Evolutionary conservation across 345 rosid genomes (phyloP).

Genomic region (Orychophragmus violaceus): DNA sequence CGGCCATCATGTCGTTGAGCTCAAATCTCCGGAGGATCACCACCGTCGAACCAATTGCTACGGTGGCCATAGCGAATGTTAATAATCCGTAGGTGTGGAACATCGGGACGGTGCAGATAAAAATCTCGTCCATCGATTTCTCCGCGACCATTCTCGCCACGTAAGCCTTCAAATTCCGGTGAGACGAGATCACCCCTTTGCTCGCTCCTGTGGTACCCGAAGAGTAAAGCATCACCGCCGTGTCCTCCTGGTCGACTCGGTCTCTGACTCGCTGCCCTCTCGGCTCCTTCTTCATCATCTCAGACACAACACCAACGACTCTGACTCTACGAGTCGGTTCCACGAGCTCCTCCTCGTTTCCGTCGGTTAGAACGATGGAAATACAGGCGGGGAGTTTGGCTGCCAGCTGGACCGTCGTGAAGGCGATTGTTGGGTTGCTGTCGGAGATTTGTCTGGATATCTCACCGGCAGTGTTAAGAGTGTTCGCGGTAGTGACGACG

Average conservation of each 20-base stretch:
- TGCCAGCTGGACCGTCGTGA: conserved; percentile 44
- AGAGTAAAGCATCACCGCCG: conserved; percentile 73
- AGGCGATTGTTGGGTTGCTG: conserved; percentile 56
- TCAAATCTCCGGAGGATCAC: conserved; percentile 62
- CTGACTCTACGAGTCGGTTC: conserved; percentile 1
- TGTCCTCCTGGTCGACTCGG: conserved; percentile 58
- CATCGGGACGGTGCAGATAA: conserved; percentile 81
- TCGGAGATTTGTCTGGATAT: conserved; percentile 62
- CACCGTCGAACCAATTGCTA: conserved; percentile 54
- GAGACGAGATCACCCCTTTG: conserved; percentile 79
- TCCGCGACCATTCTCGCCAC: conserved; percentile 45
- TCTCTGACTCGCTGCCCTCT: conserved; percentile 39
- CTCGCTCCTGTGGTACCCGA: conserved; percentile 84
- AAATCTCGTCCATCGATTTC: conserved; percentile 38
- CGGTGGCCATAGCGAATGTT: conserved; percentile 51
- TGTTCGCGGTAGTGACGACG: conserved; percentile 72
- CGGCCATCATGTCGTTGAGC: conserved; percentile 56
- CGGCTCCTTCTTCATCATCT: conserved; percentile 40
- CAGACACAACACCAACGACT: conserved; percentile 33
- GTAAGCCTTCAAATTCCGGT: conserved; percentile 55
- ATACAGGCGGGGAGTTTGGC: conserved; percentile 42
- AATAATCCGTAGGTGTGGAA: conserved; percentile 73
- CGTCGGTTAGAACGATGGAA: conserved; percentile 40
- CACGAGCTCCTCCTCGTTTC: background rate
- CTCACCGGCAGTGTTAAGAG: conserved; percentile 72